Base-by-base conservation (phyloP, 306 rosid genomes). In the Carpinus viminea region DNA sequence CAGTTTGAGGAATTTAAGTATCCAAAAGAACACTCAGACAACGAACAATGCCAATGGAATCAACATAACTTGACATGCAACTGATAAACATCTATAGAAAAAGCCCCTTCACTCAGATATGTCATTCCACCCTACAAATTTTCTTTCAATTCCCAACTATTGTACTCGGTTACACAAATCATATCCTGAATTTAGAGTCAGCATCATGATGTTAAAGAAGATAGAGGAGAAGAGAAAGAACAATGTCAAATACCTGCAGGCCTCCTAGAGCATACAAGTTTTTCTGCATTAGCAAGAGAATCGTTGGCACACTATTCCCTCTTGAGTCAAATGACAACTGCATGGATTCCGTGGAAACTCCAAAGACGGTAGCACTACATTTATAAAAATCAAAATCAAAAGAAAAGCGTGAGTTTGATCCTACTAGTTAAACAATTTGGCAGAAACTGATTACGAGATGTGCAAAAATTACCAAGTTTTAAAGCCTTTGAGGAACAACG, bases 311-410 rank as follows among this genome's bases (percentile, higher is more conserved):
- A 68, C 92, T 92, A 79, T 91, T 94, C 85, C 98, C 98, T 86
- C 97, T 91, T 13, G 93, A 75, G 78, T 94, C 98, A 80, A 86
- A 92, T 0, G 96, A 89, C 83, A 92, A 80, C 72, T 92, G 94
- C 97, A 94, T 94, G 65, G 98, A 94, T 74, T 94, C 96, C 51
- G 97, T 91, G 36, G 98, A 94, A 83, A 92, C 98, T 78, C 97
- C 98, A 59, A 94, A 92, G 78, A 92, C 95, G 60, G 97, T 89
- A 47, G 93, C 81, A 81, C 98, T 94, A 48, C 86, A 88, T 46
- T 21, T 60, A 61, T 76, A 60, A 68, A 84, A 68, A 47, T 78
- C 11, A 50, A 83, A 74, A 47, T 59, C 68, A 79, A 45, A 51
- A 51, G 34, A 80, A 64, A 38, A 66, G 73, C 81, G 74, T n/a